Conservation (phyloP, 305 asterid species). For the Caryopteris hybrid region DNA sequence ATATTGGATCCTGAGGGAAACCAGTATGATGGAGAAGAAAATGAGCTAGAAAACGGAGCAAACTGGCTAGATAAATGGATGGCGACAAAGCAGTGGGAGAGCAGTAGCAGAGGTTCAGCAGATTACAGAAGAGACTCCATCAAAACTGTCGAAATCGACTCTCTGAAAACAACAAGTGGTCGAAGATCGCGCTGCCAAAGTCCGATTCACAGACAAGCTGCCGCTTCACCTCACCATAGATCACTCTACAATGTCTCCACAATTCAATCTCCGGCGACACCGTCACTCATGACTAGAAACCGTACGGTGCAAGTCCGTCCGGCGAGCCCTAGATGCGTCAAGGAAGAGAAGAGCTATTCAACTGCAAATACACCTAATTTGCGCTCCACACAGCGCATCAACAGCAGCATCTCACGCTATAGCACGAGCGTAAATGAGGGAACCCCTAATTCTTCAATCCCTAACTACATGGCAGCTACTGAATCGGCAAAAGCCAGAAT, state of each 20-base stretch:
- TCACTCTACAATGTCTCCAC: constrained; percentile 20
- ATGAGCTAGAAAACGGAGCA: constrained; percentile 31
- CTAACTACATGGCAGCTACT: constrained; percentile 91
- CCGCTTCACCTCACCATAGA: constrained; percentile 42
- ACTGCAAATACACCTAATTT: constrained; percentile 78
- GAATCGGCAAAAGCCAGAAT: constrained; percentile 79
- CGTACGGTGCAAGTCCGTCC: constrained; percentile 41
- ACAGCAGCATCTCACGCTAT: constrained; percentile 30
- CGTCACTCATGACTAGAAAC: constrained; percentile 34
- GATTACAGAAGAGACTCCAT: constrained; percentile 55
- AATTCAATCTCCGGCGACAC: constrained; percentile 44
- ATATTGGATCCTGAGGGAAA: constrained; percentile 31
- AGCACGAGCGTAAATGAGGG: constrained; percentile 32
- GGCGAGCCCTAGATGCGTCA: constrained; percentile 44
- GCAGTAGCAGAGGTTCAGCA: constrained; percentile 56
- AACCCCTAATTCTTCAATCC: constrained; percentile 25
- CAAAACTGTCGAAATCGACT: constrained; percentile 72
- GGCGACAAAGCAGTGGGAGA: constrained; percentile 62
- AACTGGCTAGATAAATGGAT: constrained; percentile 64
- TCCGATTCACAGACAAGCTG: constrained; percentile 37
- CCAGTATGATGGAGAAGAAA: constrained; percentile 28
- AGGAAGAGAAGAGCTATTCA: constrained; percentile 63
- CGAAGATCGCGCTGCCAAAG: constrained; percentile 58
- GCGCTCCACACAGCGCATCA: constrained; percentile 44
- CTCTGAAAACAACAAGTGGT: constrained; percentile 29